These are phyloP conservation scores for Kentomonas sorsogonicus DNA, from an alignment of 208 protist genomes.

Conservation along the genomic window DNA sequence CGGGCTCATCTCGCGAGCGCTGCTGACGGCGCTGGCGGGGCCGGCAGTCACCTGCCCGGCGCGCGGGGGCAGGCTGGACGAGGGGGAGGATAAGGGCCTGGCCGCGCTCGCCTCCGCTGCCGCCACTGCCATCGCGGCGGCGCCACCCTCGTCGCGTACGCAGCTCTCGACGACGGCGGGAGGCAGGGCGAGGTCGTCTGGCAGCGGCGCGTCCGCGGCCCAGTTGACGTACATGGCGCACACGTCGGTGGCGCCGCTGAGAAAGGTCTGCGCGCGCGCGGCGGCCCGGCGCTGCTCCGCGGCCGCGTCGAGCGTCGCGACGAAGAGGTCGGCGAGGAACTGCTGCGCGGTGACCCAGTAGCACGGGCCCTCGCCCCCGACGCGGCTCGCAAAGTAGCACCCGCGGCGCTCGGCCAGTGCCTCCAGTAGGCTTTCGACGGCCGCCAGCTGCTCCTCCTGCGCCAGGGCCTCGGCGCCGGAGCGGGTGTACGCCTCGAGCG, in stretches of 20 bases:
- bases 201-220: constrained; percentile 32
- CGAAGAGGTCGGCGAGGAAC: constrained; percentile 43
- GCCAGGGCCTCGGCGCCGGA: constrained; percentile 59
- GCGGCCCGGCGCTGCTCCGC: constrained; percentile 34
- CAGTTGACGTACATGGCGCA: constrained; percentile 76
- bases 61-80: not conserved
- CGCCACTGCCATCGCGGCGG: constrained; percentile 3
- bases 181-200: constrained; percentile 24
- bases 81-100: not conserved
- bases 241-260: constrained; percentile 60
- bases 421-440: constrained; percentile 16
- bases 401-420: constrained; percentile 63
- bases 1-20: not conserved
- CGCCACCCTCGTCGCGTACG: constrained; percentile 46
- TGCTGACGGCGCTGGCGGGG: not conserved
- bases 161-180: constrained; percentile 36
- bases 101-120: not conserved
- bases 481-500: constrained; percentile 73
- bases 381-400: constrained; percentile 83
- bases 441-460: constrained; percentile 48
- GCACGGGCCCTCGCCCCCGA: constrained; percentile 49
- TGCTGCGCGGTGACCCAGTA: constrained; percentile 51
- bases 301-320: constrained; percentile 37
- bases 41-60: not conserved
- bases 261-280: constrained; percentile 33